Evolutionary conservation across 2,329 filamentous ascomycete genomes (phyloP).

Genomic region (Setomelanomma holmii): DNA sequence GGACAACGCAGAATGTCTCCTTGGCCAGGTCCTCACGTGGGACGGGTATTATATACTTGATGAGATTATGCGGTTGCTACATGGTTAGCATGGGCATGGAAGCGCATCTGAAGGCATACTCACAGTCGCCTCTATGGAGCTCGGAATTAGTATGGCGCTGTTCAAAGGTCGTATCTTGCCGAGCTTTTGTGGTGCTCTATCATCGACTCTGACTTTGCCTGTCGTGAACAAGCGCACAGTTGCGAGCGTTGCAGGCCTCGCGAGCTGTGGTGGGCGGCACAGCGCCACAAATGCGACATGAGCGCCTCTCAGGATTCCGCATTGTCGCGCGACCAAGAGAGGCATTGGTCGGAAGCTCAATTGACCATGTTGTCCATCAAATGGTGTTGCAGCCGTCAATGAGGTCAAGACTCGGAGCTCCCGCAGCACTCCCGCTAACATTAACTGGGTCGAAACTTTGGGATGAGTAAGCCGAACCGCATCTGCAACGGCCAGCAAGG

Average conservation of each 20-base stretch:
- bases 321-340: constrained; percentile 35
- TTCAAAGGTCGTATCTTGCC: constrained; percentile 8
- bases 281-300: constrained; percentile 10
- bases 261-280: constrained; percentile 3
- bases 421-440: constrained; percentile 3
- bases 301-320: constrained; percentile 28
- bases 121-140: constrained; percentile 30
- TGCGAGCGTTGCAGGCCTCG: not conserved
- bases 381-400: constrained; percentile 11
- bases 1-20: constrained; percentile 34
- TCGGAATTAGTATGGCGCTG: constrained; percentile 39
- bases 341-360: constrained; percentile 32
- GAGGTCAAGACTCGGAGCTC: constrained; percentile 19
- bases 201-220: not conserved
- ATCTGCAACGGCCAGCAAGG: constrained; percentile 11
- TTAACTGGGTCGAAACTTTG: constrained; percentile 2
- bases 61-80: constrained; percentile 29
- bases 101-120: not conserved
- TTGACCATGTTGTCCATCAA: constrained; percentile 22
- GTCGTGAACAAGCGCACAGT: constrained; percentile 15
- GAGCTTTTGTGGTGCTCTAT: not conserved
- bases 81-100: constrained; percentile 9
- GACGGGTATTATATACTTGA: constrained; percentile 32
- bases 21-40: not conserved
- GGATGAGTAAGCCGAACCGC: constrained; percentile 15